Evolutionary conservation across 768 basidiomycete genomes (phyloP).

Genomic region (Leccinum fibrillosum): DNA sequence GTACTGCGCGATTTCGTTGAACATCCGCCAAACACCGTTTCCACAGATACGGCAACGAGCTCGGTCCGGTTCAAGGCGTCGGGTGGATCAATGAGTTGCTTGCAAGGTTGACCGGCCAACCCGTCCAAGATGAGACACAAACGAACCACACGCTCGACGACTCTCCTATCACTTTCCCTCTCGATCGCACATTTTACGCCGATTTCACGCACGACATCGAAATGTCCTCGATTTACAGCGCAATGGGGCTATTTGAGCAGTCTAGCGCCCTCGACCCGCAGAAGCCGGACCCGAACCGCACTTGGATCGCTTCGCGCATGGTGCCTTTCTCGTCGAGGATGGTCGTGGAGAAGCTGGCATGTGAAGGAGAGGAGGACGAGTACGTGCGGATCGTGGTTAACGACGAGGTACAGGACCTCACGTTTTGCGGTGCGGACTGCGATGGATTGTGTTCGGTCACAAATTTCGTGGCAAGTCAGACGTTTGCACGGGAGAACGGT

Average conservation of each 20-base stretch:
- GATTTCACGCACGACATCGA: constrained; percentile 87
- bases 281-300: constrained; percentile 21
- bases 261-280: constrained; percentile 23
- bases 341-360: constrained; percentile 61
- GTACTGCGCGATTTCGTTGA: not conserved
- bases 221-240: constrained; percentile 69
- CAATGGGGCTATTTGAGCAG: constrained; percentile 50
- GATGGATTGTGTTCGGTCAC: not conserved
- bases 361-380: constrained; percentile 32
- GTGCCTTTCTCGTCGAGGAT: constrained; percentile 73
- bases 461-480: not conserved
- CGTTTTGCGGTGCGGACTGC: not conserved
- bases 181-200: constrained; percentile 60
- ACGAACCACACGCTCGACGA: constrained; percentile 73
- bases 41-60: constrained; percentile 57
- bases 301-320: constrained; percentile 54
- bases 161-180: constrained; percentile 66
- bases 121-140: constrained; percentile 67
- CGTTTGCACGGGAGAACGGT: not conserved
- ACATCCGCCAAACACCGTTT: not conserved
- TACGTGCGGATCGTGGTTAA: constrained; percentile 38
- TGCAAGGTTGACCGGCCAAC: constrained; percentile 62
- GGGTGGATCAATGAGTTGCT: constrained; percentile 87
- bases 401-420: not conserved
- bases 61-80: constrained; percentile 76